These are phyloP conservation scores for Fonsecaea erecta DNA, from an alignment of 2,329 filamentous ascomycete genomes.

Conservation along the genomic window DNA sequence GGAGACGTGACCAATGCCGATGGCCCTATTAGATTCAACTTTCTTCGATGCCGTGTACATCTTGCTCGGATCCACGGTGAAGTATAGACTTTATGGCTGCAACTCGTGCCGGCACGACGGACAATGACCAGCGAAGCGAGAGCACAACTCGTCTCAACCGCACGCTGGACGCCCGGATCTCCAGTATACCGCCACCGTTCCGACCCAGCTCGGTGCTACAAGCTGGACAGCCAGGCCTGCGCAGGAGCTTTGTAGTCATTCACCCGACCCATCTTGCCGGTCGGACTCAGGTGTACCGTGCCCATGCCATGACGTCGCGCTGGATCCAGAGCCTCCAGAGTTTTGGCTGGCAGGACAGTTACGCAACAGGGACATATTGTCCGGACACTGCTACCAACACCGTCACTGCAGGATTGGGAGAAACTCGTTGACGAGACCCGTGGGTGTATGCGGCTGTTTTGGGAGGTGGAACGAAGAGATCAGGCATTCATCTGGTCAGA, in stretches of 20 bases:
- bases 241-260: slow-evolving; percentile 12
- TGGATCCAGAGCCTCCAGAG: slow-evolving; percentile 10
- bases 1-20: slow-evolving; percentile 23
- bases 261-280: slow-evolving; percentile 15
- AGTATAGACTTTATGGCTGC: slow-evolving; percentile 26
- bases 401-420: slow-evolving; percentile 16
- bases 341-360: slow-evolving; percentile 8
- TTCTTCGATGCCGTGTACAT: slow-evolving; percentile 10
- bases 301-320: slow-evolving; percentile 10
- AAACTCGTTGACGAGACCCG: slow-evolving; percentile 11
- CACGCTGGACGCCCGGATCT: slow-evolving; percentile 18
- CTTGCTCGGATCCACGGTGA: slow-evolving; percentile 25
- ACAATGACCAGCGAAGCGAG: slow-evolving; percentile 8
- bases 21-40: slow-evolving; percentile 15
- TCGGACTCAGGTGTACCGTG: slow-evolving; percentile 18
- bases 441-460: slow-evolving; percentile 25
- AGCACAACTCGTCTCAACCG: slow-evolving; percentile 14
- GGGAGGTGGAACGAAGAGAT: slow-evolving; percentile 10
- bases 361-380: slow-evolving; percentile 6
- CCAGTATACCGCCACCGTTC: slow-evolving; percentile 1
- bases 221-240: slow-evolving; percentile 7
- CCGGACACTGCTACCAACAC: slow-evolving; percentile 12
- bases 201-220: slow-evolving; percentile 2
- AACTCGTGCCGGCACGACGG: slow-evolving; percentile 19
- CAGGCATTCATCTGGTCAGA: slow-evolving; percentile 2